Conservation (phyloP, 768 basidiomycete genomes). For the Naganishia vishniacii region DNA sequence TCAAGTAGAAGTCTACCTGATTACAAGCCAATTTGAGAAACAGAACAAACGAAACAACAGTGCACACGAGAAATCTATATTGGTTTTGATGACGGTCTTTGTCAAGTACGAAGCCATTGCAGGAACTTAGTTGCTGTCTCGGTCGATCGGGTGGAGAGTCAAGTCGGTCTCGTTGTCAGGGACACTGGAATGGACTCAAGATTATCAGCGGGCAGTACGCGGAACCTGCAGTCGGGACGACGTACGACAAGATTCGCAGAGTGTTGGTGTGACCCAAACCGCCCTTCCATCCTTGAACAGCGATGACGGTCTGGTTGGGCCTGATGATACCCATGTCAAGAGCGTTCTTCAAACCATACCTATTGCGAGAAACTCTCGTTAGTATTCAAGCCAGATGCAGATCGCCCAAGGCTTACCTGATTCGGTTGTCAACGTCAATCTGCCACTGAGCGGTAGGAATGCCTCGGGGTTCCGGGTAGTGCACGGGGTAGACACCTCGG, state of each 20-base stretch:
- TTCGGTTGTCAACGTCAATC: slow-evolving; percentile 64
- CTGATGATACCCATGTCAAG: slow-evolving; percentile 78
- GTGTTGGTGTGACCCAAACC: slow-evolving; percentile 73
- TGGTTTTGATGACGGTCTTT: not conserved
- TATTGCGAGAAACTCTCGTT: slow-evolving; percentile 51
- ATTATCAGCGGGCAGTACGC: not conserved
- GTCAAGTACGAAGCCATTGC: not conserved
- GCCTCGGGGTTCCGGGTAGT: slow-evolving; percentile 91
- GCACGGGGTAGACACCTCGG: slow-evolving; percentile 94
- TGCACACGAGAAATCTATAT: slow-evolving; percentile 20
- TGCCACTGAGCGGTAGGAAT: slow-evolving; percentile 89
- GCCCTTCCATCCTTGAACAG: slow-evolving; percentile 99
- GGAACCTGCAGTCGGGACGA: not conserved
- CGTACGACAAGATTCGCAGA: slow-evolving; percentile 43
- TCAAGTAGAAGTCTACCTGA: not conserved
- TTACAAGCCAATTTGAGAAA: not conserved
- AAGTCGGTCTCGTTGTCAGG: slow-evolving; percentile 47
- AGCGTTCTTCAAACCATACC: slow-evolving; percentile 67
- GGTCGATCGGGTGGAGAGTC: slow-evolving; percentile 45
- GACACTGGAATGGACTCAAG: slow-evolving; percentile 28
- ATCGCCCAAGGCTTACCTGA: slow-evolving; percentile 52
- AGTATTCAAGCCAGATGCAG: slow-evolving; percentile 31
- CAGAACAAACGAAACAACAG: not conserved
- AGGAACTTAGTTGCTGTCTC: slow-evolving; percentile 21
- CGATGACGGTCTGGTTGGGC: slow-evolving; percentile 80